These are phyloP conservation scores for Hypsizygus marmoreus DNA, from an alignment of 768 basidiomycete genomes.

Conservation along the genomic window DNA sequence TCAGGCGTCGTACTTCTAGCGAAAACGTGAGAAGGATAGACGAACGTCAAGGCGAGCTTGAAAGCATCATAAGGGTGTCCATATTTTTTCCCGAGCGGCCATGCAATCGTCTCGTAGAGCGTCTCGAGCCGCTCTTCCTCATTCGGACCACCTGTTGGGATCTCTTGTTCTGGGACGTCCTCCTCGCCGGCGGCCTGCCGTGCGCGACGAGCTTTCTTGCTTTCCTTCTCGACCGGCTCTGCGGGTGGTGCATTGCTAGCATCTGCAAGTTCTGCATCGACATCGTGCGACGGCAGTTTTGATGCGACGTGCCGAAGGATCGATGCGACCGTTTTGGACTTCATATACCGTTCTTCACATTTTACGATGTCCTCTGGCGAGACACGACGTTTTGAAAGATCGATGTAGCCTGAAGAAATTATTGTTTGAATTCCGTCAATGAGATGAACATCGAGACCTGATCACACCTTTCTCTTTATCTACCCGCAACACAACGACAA, in stretches of 20 bases:
- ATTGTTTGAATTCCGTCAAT: no score
- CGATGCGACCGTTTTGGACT: conserved; percentile 93
- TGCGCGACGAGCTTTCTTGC: conserved; percentile 47
- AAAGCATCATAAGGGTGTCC: conserved; percentile 98
- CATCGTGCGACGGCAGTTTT: conserved; percentile 58
- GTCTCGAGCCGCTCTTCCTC: conserved; percentile 83
- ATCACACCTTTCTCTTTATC: conserved; percentile 94
- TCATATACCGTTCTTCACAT: conserved; percentile 98
- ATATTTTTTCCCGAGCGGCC: conserved; percentile 91
- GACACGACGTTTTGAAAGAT: conserved; percentile 96
- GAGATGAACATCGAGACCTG: neutral
- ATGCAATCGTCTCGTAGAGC: conserved; percentile 88
- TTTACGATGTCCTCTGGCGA: conserved; percentile 98
- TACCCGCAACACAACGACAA: conserved; percentile 95
- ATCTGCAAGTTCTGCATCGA: conserved; percentile 32
- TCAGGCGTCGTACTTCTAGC: neutral
- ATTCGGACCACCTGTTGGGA: conserved; percentile 43
- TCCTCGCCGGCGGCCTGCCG: conserved; percentile 50
- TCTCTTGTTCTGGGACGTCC: conserved; percentile 41
- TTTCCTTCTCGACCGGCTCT: conserved; percentile 46
- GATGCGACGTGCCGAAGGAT: conserved; percentile 91
- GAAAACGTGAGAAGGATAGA: conserved; percentile 10
- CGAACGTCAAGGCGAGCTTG: conserved; percentile 92
- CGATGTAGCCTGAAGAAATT: conserved; percentile 85
- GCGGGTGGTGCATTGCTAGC: conserved; percentile 19